These are phyloP conservation scores for Mycena alexandri DNA, from an alignment of 768 basidiomycete genomes.

Conservation along the genomic window DNA sequence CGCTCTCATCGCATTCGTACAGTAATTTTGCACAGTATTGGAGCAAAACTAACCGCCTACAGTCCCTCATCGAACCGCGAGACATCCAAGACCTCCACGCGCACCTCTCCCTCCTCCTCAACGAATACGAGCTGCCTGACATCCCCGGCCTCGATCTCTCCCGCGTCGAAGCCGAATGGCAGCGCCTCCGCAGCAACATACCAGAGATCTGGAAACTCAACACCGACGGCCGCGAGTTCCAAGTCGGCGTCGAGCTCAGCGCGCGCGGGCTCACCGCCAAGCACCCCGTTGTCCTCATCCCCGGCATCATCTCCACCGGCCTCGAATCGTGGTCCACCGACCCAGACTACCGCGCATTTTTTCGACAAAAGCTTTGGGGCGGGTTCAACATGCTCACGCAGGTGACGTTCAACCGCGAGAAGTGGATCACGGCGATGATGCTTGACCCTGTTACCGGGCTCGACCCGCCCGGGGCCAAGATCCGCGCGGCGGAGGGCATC, in stretches of 20 bases:
- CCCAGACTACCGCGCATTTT: conserved; percentile 87
- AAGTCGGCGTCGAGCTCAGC: conserved; percentile 78
- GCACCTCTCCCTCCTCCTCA: conserved; percentile 73
- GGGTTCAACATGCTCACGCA: conserved; percentile 88
- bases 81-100: conserved; percentile 78
- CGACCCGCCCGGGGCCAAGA: conserved; percentile 87
- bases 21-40: neutral
- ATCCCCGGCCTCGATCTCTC: conserved; percentile 77
- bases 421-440: conserved; percentile 92
- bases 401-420: conserved; percentile 84
- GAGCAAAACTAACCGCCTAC: neutral
- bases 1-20: conserved; percentile 66
- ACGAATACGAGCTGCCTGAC: conserved; percentile 77
- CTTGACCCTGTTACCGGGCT: conserved; percentile 93
- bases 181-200: conserved; percentile 71
- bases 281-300: conserved; percentile 87
- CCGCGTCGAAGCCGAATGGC: conserved; percentile 80
- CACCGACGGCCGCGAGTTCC: conserved; percentile 84
- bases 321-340: conserved; percentile 95
- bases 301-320: conserved; percentile 91
- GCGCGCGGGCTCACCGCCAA: conserved; percentile 74
- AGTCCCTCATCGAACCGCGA: conserved; percentile 70
- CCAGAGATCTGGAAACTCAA: conserved; percentile 88
- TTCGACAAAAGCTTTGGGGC: conserved; percentile 90
- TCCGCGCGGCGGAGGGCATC: conserved; percentile 93